phyloP scores from a whole-genome alignment of 192 early-diverging fungal species.

The Coemansia sp. region DNA sequence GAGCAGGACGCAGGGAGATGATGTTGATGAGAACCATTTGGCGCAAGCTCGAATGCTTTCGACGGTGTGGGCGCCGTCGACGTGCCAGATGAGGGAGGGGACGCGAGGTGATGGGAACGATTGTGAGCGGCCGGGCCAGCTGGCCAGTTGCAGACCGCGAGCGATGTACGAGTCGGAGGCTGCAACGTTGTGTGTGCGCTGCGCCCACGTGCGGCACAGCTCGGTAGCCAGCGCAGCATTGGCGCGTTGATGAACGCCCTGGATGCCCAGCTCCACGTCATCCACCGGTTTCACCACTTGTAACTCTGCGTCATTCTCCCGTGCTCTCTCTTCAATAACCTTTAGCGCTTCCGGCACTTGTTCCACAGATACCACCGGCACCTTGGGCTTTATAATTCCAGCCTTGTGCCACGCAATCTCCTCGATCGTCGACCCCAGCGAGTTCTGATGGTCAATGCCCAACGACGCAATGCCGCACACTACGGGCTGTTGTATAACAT shows the following conservation, averaged over 20 bases:
- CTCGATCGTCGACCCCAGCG: slow-evolving; percentile 69
- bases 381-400: slow-evolving; percentile 73
- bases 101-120: slow-evolving; percentile 53
- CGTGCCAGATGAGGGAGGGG: slow-evolving; percentile 63
- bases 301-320: slow-evolving; percentile 58
- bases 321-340: slow-evolving; percentile 66
- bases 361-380: slow-evolving; percentile 67
- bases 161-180: slow-evolving; percentile 5
- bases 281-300: slow-evolving; percentile 26
- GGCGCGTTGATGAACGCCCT: slow-evolving; percentile 77
- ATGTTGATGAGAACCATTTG: slow-evolving; percentile 45
- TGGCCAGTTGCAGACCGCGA: slow-evolving; percentile 60
- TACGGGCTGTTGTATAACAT: slow-evolving; percentile 67
- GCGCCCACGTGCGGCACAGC: slow-evolving; percentile 69
- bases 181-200: slow-evolving; percentile 17
- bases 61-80: slow-evolving; percentile 94
- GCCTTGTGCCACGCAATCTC: slow-evolving; percentile 84
- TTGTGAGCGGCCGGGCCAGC: slow-evolving; percentile 92
- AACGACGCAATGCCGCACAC: slow-evolving; percentile 79
- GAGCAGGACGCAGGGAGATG: slow-evolving; percentile 60
- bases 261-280: slow-evolving; percentile 57
- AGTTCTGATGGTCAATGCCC: slow-evolving; percentile 71
- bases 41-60: slow-evolving; percentile 75
- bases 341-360: slow-evolving; percentile 68
- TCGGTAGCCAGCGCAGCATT: slow-evolving; percentile 82